Evolutionary conservation across 768 basidiomycete species (phyloP).

Genomic region (Lepiota brunneoincarnata): DNA sequence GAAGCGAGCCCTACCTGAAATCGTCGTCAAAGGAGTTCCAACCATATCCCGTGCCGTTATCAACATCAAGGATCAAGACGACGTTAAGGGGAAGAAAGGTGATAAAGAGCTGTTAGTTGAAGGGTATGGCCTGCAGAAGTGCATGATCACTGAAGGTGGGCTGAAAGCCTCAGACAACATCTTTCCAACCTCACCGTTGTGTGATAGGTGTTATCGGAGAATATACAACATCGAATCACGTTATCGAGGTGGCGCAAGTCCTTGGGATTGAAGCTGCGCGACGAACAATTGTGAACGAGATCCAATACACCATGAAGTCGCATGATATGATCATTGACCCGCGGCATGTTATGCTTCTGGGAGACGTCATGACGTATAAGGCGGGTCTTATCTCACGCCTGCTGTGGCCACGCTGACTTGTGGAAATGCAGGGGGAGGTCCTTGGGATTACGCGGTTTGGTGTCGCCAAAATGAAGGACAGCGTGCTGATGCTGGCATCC

Average conservation of each 20-base stretch:
- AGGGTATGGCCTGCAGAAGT: conserved; percentile 94
- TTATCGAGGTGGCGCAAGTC: conserved; percentile 93
- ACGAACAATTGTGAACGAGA: conserved; percentile 92
- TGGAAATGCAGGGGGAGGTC: conserved; percentile 78
- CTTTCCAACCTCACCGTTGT: conserved; percentile 2
- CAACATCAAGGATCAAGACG: conserved; percentile 89
- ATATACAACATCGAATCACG: conserved; percentile 92
- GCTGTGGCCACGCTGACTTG: background rate
- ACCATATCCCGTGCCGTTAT: conserved; percentile 92
- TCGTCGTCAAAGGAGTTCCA: conserved; percentile 89
- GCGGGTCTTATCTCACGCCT: conserved; percentile 30
- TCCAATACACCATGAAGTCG: conserved; percentile 94
- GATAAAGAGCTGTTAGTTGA: conserved; percentile 94
- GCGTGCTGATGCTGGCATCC: conserved; percentile 96
- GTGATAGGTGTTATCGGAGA: conserved; percentile 83
- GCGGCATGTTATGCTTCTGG: conserved; percentile 96
- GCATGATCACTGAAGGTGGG: conserved; percentile 95
- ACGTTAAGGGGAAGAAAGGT: conserved; percentile 74
- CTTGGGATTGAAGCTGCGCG: conserved; percentile 98
- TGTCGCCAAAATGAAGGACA: conserved; percentile 99
- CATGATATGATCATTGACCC: conserved; percentile 99
- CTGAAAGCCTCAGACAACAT: conserved; percentile 6
- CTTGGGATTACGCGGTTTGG: conserved; percentile 98
- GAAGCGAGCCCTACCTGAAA: conserved; percentile 77
- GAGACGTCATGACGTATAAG: conserved; percentile 99